phyloP scores from a whole-genome alignment of 2,329 filamentous ascomycete species.

The Cercospora zeina region DNA sequence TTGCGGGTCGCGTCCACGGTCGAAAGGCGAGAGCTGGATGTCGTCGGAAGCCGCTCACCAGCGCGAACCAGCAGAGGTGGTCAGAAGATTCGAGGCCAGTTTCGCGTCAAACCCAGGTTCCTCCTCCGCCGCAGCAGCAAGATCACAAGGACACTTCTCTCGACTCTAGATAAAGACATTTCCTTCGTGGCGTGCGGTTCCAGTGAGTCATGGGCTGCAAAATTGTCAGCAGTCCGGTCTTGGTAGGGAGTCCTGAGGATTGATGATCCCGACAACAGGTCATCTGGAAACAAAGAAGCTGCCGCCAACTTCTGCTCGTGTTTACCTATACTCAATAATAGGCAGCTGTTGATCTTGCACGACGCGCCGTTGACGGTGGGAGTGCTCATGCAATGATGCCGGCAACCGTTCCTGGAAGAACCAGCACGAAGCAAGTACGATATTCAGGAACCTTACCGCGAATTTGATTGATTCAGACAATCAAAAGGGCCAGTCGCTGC shows the following conservation, averaged over 20 bases:
- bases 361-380: background rate
- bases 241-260: background rate
- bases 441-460: background rate
- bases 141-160: no score
- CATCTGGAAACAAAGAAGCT: background rate
- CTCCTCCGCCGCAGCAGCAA: no score
- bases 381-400: background rate
- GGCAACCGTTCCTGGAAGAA: background rate
- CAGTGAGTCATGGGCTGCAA: background rate
- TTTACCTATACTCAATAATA: background rate
- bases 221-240: background rate
- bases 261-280: background rate
- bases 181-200: no score
- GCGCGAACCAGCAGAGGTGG: no score
- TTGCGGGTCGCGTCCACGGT: background rate
- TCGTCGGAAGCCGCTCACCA: no score
- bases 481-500: background rate
- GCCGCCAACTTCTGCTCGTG: background rate
- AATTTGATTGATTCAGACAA: background rate
- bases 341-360: background rate
- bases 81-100: no score
- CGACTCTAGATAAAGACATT: background rate
- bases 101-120: no score
- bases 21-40: background rate
- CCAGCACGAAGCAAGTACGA: background rate